Evolutionary conservation across 371 early-diverging fungal genomes (phyloP).

Genomic region (Mortierella sp.): DNA sequence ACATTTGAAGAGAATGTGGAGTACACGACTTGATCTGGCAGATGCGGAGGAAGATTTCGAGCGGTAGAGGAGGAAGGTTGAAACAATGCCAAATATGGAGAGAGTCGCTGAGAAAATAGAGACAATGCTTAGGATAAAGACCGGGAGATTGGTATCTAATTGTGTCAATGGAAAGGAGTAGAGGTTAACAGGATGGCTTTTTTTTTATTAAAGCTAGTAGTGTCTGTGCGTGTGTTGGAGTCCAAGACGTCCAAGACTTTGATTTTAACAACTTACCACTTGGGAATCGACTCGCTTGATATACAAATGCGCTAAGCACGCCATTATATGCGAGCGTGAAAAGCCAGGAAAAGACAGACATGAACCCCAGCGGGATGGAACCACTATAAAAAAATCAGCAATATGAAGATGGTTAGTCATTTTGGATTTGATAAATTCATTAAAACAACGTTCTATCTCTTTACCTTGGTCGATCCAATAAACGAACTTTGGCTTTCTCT

Average conservation of each 20-base stretch:
- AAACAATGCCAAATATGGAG: slow-evolving; percentile 9
- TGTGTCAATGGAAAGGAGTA: neutral
- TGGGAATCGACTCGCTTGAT: slow-evolving; percentile 37
- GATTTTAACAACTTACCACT: slow-evolving; percentile 6
- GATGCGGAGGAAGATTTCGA: slow-evolving; percentile 3
- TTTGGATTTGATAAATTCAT: too few species aligned
- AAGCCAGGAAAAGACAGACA: slow-evolving; percentile 15
- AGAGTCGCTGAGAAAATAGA: slow-evolving; percentile 4
- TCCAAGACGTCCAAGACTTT: neutral
- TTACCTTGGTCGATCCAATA: slow-evolving; percentile 21
- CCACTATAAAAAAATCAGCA: slow-evolving; percentile 4
- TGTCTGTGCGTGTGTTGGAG: too few species aligned
- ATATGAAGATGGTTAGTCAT: neutral
- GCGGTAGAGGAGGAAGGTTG: neutral
- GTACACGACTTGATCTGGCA: neutral
- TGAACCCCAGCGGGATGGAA: slow-evolving; percentile 13
- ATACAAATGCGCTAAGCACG: slow-evolving; percentile 24
- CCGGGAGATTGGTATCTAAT: slow-evolving; percentile 10
- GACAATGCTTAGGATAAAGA: slow-evolving; percentile 20
- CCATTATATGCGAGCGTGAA: slow-evolving; percentile 31
- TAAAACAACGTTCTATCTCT: neutral
- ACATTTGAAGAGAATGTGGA: slow-evolving; percentile 11
- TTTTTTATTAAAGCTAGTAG: too few species aligned
- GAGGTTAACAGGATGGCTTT: neutral
- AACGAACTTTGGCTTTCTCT: neutral